Conservation (phyloP, 441 rosid species). For the Brassica hybrid region DNA sequence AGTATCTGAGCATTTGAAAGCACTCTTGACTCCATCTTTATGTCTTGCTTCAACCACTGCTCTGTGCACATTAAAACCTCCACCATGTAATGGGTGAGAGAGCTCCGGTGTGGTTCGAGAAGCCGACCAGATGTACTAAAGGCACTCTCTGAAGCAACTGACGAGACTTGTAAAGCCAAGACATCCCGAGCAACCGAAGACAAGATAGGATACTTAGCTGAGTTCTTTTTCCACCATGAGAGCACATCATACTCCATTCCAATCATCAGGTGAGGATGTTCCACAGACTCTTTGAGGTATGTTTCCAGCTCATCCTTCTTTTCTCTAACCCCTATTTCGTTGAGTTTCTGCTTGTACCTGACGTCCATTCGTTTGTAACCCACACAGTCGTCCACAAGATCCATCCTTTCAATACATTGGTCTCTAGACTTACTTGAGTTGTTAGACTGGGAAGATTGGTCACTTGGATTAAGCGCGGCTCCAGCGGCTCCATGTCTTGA, state of each 20-base stretch:
- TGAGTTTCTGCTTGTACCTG: no score
- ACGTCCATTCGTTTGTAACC: no score
- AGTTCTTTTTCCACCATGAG: neutral
- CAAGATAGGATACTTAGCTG: neutral
- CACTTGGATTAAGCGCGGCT: neutral
- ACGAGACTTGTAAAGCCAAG: no score
- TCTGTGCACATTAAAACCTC: no score
- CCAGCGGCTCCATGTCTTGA: neutral
- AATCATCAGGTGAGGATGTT: neutral
- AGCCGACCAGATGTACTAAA: neutral
- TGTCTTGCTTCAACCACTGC: no score
- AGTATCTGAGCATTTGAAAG: no score
- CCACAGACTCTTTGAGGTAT: neutral
- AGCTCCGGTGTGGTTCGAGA: neutral
- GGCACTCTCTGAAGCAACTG: no score
- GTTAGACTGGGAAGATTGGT: neutral
- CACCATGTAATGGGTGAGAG: no score
- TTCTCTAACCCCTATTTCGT: neutral
- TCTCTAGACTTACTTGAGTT: neutral
- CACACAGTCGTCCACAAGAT: neutral
- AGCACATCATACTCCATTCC: neutral
- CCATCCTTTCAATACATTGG: neutral
- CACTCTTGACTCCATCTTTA: no score
- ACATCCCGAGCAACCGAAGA: neutral
- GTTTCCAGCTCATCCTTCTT: neutral